A percentile compares a stretch with the other conserved stretches of the same genome.
Evolutionary conservation across 2,329 filamentous ascomycete genomes (phyloP).

Genomic region (Incumbomyces lentus): DNA sequence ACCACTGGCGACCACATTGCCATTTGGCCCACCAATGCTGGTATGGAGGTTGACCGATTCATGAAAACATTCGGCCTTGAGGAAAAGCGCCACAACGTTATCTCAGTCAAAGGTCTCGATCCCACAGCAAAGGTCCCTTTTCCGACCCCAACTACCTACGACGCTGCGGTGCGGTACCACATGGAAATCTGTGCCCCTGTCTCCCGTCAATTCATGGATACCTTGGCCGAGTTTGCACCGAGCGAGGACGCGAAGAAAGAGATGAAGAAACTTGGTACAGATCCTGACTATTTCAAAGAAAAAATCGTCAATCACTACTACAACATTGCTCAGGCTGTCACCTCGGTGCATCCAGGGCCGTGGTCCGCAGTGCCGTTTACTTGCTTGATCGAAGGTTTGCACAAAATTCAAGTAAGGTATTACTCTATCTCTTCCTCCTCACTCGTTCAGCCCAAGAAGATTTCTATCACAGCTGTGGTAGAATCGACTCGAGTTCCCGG

Average conservation of each 20-base stretch:
- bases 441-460: constrained; percentile 82
- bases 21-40: constrained; percentile 92
- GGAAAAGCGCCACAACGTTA: constrained; percentile 68
- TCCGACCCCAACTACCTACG: constrained; percentile 91
- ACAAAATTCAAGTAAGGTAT: constrained; percentile 93
- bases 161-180: constrained; percentile 86
- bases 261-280: constrained; percentile 75
- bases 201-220: constrained; percentile 87
- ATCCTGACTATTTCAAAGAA: constrained; percentile 91
- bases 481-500: constrained; percentile 72
- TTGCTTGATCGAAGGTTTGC: constrained; percentile 82
- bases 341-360: constrained; percentile 59
- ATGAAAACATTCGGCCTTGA: constrained; percentile 65
- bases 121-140: constrained; percentile 95
- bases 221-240: constrained; percentile 79
- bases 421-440: constrained; percentile 99
- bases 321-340: constrained; percentile 80
- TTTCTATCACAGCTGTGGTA: constrained; percentile 90
- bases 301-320: constrained; percentile 71
- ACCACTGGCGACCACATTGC: constrained; percentile 96
- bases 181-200: constrained; percentile 93
- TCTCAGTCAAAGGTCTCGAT: constrained; percentile 84
- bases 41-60: constrained; percentile 84
- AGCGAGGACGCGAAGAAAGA: constrained; percentile 75
- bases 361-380: constrained; percentile 89